A percentile compares a stretch with the other conserved stretches of the same genome.
phyloP scores from a whole-genome alignment of 768 basidiomycete species.

The Amyloporia xantha region DNA sequence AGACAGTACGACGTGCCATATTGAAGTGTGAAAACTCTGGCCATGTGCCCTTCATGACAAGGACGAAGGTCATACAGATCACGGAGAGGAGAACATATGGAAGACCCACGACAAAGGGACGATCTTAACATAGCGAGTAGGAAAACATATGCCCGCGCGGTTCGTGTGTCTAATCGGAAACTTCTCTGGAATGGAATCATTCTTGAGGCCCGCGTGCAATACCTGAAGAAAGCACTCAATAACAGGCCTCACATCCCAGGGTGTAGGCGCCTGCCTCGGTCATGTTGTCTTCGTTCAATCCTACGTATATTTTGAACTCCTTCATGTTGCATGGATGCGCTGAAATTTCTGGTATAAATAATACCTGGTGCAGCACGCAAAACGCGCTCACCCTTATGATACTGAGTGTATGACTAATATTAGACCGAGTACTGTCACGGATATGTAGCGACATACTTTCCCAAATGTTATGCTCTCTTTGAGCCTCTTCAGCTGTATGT shows the following conservation, averaged over 20 bases:
- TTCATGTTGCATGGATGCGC: slow-evolving; percentile 84
- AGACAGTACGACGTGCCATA: slow-evolving; percentile 64
- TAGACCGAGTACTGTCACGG: too few species aligned
- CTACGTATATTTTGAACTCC: slow-evolving; percentile 70
- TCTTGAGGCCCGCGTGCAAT: slow-evolving; percentile 55
- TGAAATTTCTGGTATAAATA: too few species aligned
- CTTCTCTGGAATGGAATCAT: slow-evolving; percentile 57
- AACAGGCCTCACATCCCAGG: background rate
- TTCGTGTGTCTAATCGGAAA: slow-evolving; percentile 55
- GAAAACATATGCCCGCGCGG: slow-evolving; percentile 48
- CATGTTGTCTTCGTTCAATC: slow-evolving; percentile 58
- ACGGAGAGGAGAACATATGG: background rate
- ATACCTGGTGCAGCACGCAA: too few species aligned
- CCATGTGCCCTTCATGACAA: slow-evolving; percentile 63
- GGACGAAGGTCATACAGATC: too few species aligned
- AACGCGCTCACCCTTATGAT: slow-evolving; percentile 29
- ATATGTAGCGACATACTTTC: slow-evolving; percentile 61
- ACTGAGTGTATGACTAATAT: too few species aligned
- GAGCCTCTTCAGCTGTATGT: slow-evolving; percentile 1
- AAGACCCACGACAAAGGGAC: slow-evolving; percentile 62
- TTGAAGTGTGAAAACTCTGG: slow-evolving; percentile 69
- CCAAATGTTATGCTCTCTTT: slow-evolving; percentile 76
- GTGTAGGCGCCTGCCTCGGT: slow-evolving; percentile 33
- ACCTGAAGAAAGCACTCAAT: slow-evolving; percentile 19
- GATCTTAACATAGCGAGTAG: slow-evolving; percentile 67